Evolutionary conservation across 2,329 filamentous ascomycete genomes (phyloP).

Genomic region (Paraconiothyrium sp.): DNA sequence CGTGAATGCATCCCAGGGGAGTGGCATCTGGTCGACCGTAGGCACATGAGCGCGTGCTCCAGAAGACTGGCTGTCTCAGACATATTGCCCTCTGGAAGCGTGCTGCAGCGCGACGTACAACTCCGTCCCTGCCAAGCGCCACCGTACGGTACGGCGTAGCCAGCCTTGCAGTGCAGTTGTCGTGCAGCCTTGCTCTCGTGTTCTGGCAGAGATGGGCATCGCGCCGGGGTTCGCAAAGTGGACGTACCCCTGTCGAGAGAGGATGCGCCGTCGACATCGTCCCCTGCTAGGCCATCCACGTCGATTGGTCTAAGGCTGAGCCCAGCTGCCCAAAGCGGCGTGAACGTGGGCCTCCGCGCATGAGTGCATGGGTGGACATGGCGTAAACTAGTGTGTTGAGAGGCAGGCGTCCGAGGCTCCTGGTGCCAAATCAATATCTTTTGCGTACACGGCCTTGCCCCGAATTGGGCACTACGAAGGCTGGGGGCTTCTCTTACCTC

Average conservation of each 20-base stretch:
- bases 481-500: slow-evolving; percentile 16
- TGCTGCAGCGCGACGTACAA: background rate
- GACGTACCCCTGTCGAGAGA: slow-evolving; percentile 14
- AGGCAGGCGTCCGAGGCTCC: slow-evolving; percentile 22
- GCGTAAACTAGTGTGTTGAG: slow-evolving; percentile 14
- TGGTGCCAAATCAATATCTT: slow-evolving; percentile 15
- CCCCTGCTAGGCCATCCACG: slow-evolving; percentile 3
- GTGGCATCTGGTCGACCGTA: background rate
- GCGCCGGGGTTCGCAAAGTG: slow-evolving; percentile 27
- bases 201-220: slow-evolving; percentile 5
- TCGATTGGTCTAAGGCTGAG: slow-evolving; percentile 13
- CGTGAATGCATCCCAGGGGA: slow-evolving; percentile 5
- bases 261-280: slow-evolving; percentile 15
- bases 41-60: background rate
- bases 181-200: slow-evolving; percentile 13
- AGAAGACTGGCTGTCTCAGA: background rate
- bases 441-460: slow-evolving; percentile 14
- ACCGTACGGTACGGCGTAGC: background rate
- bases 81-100: slow-evolving; percentile 8
- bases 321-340: slow-evolving; percentile 13
- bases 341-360: slow-evolving; percentile 3
- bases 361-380: slow-evolving; percentile 9
- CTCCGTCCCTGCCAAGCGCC: slow-evolving; percentile 16
- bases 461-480: slow-evolving; percentile 16
- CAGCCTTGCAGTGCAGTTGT: slow-evolving; percentile 17